Evolutionary conservation across 345 rosid genomes (phyloP).

Genomic region (Corymbia maculata): DNA sequence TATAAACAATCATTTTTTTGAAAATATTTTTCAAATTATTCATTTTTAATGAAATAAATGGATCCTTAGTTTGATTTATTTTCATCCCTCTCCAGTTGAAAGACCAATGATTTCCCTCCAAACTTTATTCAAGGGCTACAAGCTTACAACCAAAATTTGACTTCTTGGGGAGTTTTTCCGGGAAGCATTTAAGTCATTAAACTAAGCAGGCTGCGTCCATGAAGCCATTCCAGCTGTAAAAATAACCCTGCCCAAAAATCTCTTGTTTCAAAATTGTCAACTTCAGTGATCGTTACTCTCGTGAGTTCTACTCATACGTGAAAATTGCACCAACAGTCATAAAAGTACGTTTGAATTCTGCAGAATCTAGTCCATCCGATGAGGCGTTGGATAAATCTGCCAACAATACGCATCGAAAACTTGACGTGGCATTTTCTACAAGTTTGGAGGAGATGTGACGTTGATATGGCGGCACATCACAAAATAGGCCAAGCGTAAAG

Average conservation of each 20-base stretch:
- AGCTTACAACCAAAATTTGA: neutral
- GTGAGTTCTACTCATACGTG: neutral
- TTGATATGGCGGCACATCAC: neutral
- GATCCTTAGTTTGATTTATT: neutral
- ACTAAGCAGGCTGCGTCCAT: neutral
- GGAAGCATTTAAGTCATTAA: neutral
- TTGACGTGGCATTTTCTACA: neutral
- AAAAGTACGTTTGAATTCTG: neutral
- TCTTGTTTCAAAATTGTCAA: neutral
- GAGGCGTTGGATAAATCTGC: neutral
- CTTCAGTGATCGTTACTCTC: neutral
- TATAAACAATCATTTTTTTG: rapidly evolving
- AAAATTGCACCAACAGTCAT: neutral
- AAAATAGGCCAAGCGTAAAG: neutral
- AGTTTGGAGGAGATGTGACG: neutral
- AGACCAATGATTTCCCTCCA: neutral
- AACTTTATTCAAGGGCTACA: neutral
- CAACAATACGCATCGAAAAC: neutral
- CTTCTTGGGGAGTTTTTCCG: neutral
- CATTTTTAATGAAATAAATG: neutral
- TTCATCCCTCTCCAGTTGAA: neutral
- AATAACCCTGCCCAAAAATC: neutral
- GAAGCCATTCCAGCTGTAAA: neutral
- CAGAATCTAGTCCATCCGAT: neutral
- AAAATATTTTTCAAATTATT: neutral